These are phyloP conservation scores for Helotiales sp. DNA, from an alignment of 2,329 filamentous ascomycete species.

Conservation along the genomic window DNA sequence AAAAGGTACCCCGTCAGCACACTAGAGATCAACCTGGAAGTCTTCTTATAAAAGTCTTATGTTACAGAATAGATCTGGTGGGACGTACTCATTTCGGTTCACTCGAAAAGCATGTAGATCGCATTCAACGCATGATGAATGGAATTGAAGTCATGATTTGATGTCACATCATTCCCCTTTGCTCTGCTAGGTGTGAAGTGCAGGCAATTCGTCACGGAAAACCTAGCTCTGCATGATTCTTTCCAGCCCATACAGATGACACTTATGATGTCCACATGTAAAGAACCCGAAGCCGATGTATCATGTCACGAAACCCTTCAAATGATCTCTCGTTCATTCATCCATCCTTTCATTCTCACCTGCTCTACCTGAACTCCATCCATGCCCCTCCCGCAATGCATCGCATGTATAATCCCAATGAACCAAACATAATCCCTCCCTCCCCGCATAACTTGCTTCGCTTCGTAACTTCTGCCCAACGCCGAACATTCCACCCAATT, in stretches of 20 bases:
- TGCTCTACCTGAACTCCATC: conserved; percentile 28
- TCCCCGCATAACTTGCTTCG: neutral
- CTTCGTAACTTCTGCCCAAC: conserved; percentile 1
- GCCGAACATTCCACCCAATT: neutral
- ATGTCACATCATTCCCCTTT: neutral
- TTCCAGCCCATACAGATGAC: neutral
- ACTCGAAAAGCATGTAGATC: conserved; percentile 31
- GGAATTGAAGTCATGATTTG: conserved; percentile 17
- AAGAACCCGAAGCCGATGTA: too few relatives aligned
- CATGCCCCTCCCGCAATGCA: conserved; percentile 29
- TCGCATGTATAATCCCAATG: conserved; percentile 14
- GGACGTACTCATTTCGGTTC: neutral
- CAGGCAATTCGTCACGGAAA: too few relatives aligned
- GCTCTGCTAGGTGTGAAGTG: neutral
- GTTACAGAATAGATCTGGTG: neutral
- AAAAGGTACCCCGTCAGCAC: conserved; percentile 86
- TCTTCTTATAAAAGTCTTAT: conserved; percentile 70
- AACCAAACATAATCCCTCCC: neutral
- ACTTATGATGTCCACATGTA: neutral
- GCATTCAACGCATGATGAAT: conserved; percentile 29
- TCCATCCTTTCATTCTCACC: neutral
- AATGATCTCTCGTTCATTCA: neutral
- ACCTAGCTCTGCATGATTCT: too few relatives aligned
- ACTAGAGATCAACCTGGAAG: conserved; percentile 91
- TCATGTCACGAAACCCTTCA: neutral